Conservation (phyloP, 2,329 filamentous ascomycete species). For the Paramyrothecium roridum region DNA sequence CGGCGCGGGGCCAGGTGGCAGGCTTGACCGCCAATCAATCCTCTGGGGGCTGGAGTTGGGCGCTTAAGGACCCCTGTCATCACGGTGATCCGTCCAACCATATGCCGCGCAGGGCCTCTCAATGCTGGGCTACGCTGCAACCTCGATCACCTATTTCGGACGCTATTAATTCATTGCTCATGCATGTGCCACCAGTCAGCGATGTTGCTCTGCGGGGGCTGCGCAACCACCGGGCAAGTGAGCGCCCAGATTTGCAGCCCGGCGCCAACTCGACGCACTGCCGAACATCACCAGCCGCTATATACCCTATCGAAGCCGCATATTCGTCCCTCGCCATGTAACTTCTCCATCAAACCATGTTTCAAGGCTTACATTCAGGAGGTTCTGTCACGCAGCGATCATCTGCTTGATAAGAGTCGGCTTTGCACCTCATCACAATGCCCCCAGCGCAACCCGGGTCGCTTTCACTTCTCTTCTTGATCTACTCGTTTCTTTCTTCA, state of each 20-base stretch:
- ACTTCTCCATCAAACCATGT: constrained; percentile 46
- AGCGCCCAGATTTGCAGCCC: constrained; percentile 35
- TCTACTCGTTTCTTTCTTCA: constrained; percentile 18
- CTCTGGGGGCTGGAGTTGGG: constrained; percentile 15
- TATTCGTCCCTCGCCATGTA: constrained; percentile 37
- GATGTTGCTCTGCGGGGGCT: constrained; percentile 13
- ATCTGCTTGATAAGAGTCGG: constrained; percentile 25
- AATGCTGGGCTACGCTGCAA: constrained; percentile 21
- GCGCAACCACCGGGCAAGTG: constrained; percentile 31
- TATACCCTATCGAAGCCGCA: constrained; percentile 50
- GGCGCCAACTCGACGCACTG: constrained; percentile 40
- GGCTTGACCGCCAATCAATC: constrained; percentile 18
- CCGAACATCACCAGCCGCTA: constrained; percentile 52
- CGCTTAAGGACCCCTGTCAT: constrained; percentile 34
- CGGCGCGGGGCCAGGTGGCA: neutral
- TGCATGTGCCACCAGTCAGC: constrained; percentile 32
- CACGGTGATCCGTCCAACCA: constrained; percentile 38
- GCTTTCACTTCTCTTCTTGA: constrained; percentile 23
- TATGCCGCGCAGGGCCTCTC: constrained; percentile 16
- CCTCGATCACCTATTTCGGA: constrained; percentile 25
- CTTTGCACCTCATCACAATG: constrained; percentile 15
- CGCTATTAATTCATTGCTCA: constrained; percentile 34
- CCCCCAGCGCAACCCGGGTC: constrained; percentile 3
- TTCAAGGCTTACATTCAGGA: constrained; percentile 45
- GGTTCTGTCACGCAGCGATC: constrained; percentile 32